phyloP scores from a whole-genome alignment of 2,329 filamentous ascomycete genomes.

The Truncatella angustata region DNA sequence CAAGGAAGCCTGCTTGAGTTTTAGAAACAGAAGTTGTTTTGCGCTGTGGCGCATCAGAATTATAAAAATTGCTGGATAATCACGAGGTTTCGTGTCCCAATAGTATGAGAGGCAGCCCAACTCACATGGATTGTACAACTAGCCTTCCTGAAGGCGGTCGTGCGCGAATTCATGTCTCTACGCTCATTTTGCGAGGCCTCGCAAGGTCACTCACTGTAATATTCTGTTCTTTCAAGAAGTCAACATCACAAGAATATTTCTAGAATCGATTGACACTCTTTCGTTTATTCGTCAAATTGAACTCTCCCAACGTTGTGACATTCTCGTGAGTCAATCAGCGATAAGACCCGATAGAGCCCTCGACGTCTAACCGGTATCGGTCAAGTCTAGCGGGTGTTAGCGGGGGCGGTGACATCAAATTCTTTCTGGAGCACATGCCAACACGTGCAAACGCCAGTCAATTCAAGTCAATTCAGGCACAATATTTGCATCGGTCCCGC shows the following conservation, averaged over 20 bases:
- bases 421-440: no score
- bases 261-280: no score
- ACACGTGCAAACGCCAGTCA: no score
- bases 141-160: slow-evolving; percentile 38
- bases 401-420: slow-evolving; percentile 12
- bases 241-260: background rate
- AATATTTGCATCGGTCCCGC: no score
- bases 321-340: slow-evolving; percentile 2
- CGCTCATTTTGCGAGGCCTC: slow-evolving; percentile 17
- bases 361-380: slow-evolving; percentile 11
- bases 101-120: slow-evolving; percentile 12
- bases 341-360: slow-evolving; percentile 9
- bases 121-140: slow-evolving; percentile 33
- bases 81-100: no score
- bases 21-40: background rate
- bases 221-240: background rate
- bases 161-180: slow-evolving; percentile 38
- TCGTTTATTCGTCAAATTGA: background rate
- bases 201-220: background rate
- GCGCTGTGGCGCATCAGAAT: background rate
- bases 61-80: no score
- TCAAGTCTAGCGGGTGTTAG: slow-evolving; percentile 7
- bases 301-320: background rate
- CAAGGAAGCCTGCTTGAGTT: slow-evolving; percentile 20
- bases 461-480: no score